Conservation (phyloP, 2,329 filamentous ascomycete species). For the Stagonosporopsis vannaccii region DNA sequence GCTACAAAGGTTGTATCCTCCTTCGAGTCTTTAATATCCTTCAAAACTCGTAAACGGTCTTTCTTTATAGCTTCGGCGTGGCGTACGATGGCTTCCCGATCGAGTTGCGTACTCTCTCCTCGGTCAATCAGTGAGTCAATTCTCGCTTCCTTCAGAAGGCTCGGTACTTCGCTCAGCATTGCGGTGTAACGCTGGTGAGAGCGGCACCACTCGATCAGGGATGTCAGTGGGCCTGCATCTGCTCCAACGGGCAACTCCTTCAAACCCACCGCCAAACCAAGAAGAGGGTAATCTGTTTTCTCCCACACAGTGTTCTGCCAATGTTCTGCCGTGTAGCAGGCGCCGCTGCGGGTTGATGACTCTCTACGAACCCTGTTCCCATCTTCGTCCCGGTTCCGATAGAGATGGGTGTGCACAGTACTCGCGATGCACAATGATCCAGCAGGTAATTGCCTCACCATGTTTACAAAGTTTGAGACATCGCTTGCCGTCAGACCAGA, state of each 20-base stretch:
- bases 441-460: slow-evolving; percentile 16
- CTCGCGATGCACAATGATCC: not conserved
- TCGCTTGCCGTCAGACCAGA: not conserved
- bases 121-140: slow-evolving; percentile 21
- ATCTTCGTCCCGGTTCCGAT: not conserved
- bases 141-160: slow-evolving; percentile 6
- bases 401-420: not conserved
- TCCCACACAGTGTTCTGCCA: slow-evolving; percentile 21
- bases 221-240: slow-evolving; percentile 29
- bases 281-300: slow-evolving; percentile 27
- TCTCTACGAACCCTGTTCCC: not conserved
- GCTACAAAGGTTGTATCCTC: slow-evolving; percentile 5
- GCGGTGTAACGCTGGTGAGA: not conserved
- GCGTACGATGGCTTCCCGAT: slow-evolving; percentile 14
- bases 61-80: slow-evolving; percentile 16
- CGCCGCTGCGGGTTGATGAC: not conserved
- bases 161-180: slow-evolving; percentile 21
- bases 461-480: slow-evolving; percentile 21
- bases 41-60: slow-evolving; percentile 6
- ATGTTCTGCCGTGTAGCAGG: slow-evolving; percentile 20
- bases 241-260: slow-evolving; percentile 16
- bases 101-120: slow-evolving; percentile 11
- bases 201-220: slow-evolving; percentile 22
- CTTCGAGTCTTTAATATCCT: slow-evolving; percentile 1
- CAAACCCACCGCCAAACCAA: slow-evolving; percentile 25